Base-by-base conservation (phyloP, 768 basidiomycete genomes). In the Mycena alexandri region DNA sequence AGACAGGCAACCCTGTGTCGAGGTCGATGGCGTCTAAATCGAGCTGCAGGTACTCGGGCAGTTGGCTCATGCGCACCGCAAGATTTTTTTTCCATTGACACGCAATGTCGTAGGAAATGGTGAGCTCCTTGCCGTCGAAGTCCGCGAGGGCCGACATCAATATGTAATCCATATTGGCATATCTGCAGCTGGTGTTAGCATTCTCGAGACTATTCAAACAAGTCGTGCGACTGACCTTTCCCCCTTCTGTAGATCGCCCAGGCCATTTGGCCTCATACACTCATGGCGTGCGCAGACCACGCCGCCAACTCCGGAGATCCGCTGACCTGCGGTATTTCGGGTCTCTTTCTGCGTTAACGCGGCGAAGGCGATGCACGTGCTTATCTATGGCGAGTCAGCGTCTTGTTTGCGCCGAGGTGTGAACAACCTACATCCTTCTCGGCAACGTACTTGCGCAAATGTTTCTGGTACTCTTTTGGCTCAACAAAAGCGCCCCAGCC, bases 21-120 rank as follows among this genome's bases (percentile, higher is more conserved):
- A 58, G 1, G 25, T 13, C 38, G 12, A 36, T 38, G 22, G 46
- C 24, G 25, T 44, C 36, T 4, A 57, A 29, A n/a, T 36, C 21
- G 16, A 43, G 14, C 16, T 42, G 47, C 24, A 67, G 47, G 19
- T 5, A 13, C 12, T 21, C 3, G 11, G 63, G 63, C 10, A 67
- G 24, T 5, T 22, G 19, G 0, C n/a, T 16, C 4, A 57, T 47
- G 13, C 67, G 70, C 56, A 52, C 41, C 61, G 76, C 34, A 73
- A 74, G 52, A 9, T 38, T 38, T 14, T 38, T 38, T 14, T 38
- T 38, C 38, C 38, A 38, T 14, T 38, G 38, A 38, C 75, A 75
- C 3, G 64, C 72, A 29, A 76, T 76, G 61, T 76, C 74, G 47
- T 76, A 76, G 8, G 71, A 68, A 13, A 71, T 47, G 2, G 51